A percentile compares a stretch with the other conserved stretches of the same genome.
These are phyloP conservation scores for Oryza brachyantha DNA, from an alignment of 176 grass and related monocot species.

Conservation along the genomic window DNA sequence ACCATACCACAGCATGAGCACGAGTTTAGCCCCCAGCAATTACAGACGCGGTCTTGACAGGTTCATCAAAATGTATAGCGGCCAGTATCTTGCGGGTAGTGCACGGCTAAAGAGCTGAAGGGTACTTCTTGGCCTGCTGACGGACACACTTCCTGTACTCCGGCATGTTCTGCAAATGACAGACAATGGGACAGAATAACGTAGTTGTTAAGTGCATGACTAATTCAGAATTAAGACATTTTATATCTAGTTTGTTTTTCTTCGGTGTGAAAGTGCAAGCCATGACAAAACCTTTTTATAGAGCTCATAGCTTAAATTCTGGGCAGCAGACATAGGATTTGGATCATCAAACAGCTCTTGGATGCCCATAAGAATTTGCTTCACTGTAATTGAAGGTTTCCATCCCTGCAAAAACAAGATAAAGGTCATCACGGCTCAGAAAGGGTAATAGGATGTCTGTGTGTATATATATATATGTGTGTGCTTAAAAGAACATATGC, in stretches of 20 bases:
- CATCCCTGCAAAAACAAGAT: constrained; percentile 46
- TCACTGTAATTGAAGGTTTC: constrained; percentile 84
- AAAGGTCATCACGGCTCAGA: not conserved
- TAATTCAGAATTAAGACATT: not conserved
- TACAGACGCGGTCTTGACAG: not conserved
- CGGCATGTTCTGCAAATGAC: constrained; percentile 42
- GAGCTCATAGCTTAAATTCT: constrained; percentile 50
- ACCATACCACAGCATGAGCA: not conserved
- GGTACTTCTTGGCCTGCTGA: constrained; percentile 68
- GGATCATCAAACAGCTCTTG: constrained; percentile 81
- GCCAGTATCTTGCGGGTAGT: not conserved
- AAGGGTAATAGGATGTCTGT: not conserved
- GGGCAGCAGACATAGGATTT: constrained; percentile 64
- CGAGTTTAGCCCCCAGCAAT: not conserved
- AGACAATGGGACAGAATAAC: constrained; percentile 11
- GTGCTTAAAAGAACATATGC: not conserved
- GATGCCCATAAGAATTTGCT: constrained; percentile 81
- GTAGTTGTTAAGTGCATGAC: not conserved
- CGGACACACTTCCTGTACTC: constrained; percentile 59
- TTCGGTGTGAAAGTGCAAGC: not conserved
- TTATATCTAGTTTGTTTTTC: not conserved
- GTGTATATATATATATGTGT: too few relatives aligned
- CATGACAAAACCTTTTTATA: constrained; percentile 49
- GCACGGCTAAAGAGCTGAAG: constrained; percentile 36
- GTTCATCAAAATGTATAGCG: not conserved